Conservation (phyloP, 2,329 filamentous ascomycete genomes). For the Karstenula rhodostoma region DNA sequence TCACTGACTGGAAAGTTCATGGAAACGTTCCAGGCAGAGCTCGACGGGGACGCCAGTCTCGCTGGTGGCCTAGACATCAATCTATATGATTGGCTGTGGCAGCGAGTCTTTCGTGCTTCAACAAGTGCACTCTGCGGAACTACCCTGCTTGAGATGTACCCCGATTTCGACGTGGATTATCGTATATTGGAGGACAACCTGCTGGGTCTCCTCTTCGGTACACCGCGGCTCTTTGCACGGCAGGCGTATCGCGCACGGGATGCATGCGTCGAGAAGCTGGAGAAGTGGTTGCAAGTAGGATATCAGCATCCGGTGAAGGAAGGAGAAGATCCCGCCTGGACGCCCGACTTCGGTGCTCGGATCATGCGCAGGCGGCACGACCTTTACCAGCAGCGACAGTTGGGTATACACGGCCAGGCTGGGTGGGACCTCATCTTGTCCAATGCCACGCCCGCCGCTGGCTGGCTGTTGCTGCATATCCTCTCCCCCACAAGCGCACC, state of each 20-base stretch:
- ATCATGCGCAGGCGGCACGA: slow-evolving; percentile 4
- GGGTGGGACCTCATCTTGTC: slow-evolving; percentile 7
- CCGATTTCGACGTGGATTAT: slow-evolving; percentile 4
- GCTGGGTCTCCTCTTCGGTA: neutral
- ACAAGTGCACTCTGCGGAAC: neutral
- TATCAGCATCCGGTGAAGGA: neutral
- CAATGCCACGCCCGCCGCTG: neutral
- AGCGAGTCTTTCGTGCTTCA: neutral
- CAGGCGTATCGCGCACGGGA: slow-evolving; percentile 7
- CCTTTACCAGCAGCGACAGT: neutral
- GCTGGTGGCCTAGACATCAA: neutral
- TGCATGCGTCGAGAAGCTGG: slow-evolving; percentile 4
- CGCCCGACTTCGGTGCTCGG: neutral
- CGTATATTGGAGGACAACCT: slow-evolving; percentile 2
- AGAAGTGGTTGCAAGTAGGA: neutral
- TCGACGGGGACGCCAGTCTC: neutral
- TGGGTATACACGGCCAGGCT: slow-evolving; percentile 2
- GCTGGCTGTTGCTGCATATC: slow-evolving; percentile 4
- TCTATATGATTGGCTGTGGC: slow-evolving; percentile 9
- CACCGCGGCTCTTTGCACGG: slow-evolving; percentile 1
- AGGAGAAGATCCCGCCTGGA: slow-evolving; percentile 3
- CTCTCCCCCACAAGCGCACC: neutral
- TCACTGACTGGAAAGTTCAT: slow-evolving; percentile 2
- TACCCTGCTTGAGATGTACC: slow-evolving; percentile 4
- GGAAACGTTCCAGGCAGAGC: neutral